Conservation (phyloP, 768 basidiomycete species). For the Lentinula detonsa region DNA sequence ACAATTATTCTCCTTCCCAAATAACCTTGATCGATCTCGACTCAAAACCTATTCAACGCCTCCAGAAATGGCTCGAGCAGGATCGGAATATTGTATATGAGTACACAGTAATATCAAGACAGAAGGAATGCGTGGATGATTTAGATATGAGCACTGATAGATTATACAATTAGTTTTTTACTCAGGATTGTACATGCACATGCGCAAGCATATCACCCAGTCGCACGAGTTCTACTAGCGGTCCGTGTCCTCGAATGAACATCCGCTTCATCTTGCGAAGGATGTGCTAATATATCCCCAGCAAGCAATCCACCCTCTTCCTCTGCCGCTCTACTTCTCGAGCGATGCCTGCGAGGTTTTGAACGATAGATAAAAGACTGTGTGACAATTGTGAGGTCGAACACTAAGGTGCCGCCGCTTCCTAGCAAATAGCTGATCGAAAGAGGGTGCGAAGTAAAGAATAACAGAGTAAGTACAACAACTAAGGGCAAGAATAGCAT, state of each 20-base stretch:
- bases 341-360: conserved; percentile 31
- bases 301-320: conserved; percentile 11
- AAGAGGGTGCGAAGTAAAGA: background rate
- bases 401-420: conserved; percentile 87
- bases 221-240: background rate
- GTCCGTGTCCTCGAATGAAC: background rate
- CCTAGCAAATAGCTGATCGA: conserved; percentile 76
- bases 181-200: background rate
- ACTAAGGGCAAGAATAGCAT: background rate
- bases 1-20: conserved; percentile 18
- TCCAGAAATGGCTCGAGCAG: conserved; percentile 67
- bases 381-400: conserved; percentile 86
- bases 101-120: conserved; percentile 23
- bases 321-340: conserved; percentile 12
- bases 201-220: background rate
- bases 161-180: background rate
- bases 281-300: background rate
- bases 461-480: background rate
- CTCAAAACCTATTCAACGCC: conserved; percentile 60
- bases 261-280: background rate
- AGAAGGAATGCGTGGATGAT: conserved; percentile 14
- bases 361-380: conserved; percentile 79
- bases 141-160: background rate
- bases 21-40: conserved; percentile 85
- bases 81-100: conserved; percentile 60